Base-by-base conservation (phyloP, 1,284 basidiomycete species). In the Malassezia arunalokei region DNA sequence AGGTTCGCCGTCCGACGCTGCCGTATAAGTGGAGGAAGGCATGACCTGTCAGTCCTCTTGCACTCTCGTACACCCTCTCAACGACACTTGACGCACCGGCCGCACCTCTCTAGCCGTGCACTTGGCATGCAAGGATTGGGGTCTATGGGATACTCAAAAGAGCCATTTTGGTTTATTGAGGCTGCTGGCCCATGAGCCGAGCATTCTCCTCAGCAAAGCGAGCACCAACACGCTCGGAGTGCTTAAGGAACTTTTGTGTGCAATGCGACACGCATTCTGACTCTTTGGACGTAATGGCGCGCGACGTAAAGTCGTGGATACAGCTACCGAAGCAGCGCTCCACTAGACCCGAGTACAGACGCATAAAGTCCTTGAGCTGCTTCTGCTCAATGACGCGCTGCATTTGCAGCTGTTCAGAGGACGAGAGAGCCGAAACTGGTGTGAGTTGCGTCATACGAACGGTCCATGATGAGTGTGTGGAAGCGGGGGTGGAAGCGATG, bases 321-420 rank as follows among this genome's bases (percentile, higher is more conserved):
- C 92, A 98, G 29, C 86, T 79, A 62, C 80, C 88, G 79, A 98
- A 98, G 76, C 92, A 98, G 63, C 86, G 82, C 74, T 96, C 91
- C 39, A 94, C 90, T 50, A 98, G 80, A 66, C 84, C 85, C n/a
- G 89, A 87, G 78, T 96, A 96, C 75, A 96, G 84, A 69, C 80
- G 81, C 79, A 96, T 80, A 69, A 98, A 96, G 78, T 96, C 92
- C 79, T 92, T 87, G 90, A 96, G 94, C 87, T 96, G 75, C 40
- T 71, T 71, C 47, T 71, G 66, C 61, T 71, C 70, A 44, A 73
- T 65, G 56, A 73, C 59, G 42, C 59, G 59, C 40, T 65, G 51
- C 70, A 73, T 73, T 5, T 66, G 60, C 51, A 64, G 54, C 54
- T 71, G 68, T 41, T 73, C 70, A 17, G 58, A 48, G 28, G 66